Base-by-base conservation (phyloP, 495 filamentous ascomycete genomes). In the Xylaria castorea region DNA sequence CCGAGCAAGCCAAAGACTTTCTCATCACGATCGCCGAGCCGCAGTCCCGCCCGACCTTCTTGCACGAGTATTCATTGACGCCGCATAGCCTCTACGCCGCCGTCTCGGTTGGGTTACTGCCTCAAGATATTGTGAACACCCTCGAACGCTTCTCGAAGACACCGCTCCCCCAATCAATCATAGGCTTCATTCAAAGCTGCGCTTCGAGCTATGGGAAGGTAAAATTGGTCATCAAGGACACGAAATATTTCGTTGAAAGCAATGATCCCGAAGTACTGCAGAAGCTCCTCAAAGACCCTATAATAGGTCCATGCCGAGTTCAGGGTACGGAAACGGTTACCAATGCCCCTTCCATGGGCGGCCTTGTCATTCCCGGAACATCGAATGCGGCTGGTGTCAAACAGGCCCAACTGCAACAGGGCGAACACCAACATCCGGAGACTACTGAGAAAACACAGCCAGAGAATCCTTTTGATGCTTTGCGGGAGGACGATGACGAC, bases 21-120 rank as follows among this genome's bases (percentile, higher is more conserved):
- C 85, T 99, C 69, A 97, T 95, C 65, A 97, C 95, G 53, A 94
- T 99, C 76, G 94, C 95, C 48, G 96, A 99, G 83, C 96, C 96
- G 53, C 84, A 93, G 73, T 97, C 94, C 32, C 89, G 96, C 46
- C 95, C 96, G 55, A 90, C 87, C 12, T 94, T 92, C 77, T 85
- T 99, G 16, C 97, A 98, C 80, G 96, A 99, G 81, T 99, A 98
- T 83, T 87, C 90, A 42, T 86, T 99, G 77, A 98, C 94, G 0
- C 87, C 92, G 6, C 94, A 98, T 80, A 97, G 93, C 80, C 85
- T 99, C 38, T 97, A 98, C 81, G 95, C 96, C 1, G 97, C 96
- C 34, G 93, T 98, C 3, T 97, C 94, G 12, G 93, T 98, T 65
- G 96, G 96, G 14, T 82, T 98, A 64, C 89, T 91, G 68, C 92